Percentiles rank a stretch among this genome's conserved stretches.
phyloP scores from a whole-genome alignment of 768 basidiomycete genomes.

The Leucosporidium yakuticum region DNA sequence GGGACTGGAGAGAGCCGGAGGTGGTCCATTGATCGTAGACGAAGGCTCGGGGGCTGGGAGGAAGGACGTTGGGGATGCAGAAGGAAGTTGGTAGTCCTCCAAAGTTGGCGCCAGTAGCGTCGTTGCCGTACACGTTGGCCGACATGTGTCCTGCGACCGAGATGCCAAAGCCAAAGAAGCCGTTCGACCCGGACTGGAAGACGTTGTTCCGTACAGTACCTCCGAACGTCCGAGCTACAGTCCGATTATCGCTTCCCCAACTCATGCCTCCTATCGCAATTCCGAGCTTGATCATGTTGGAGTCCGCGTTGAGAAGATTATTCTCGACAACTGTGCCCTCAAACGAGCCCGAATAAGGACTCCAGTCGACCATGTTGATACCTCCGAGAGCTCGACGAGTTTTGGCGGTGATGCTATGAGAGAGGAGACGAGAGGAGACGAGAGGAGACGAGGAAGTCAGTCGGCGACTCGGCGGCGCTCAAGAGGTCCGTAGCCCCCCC shows the following conservation, averaged over 20 bases:
- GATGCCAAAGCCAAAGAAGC: conserved; percentile 39
- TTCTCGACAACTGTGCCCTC: neutral
- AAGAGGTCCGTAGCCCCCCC: no score
- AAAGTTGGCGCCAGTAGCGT: conserved; percentile 31
- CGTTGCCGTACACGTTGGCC: conserved; percentile 34
- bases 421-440: no score
- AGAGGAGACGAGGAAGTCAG: no score
- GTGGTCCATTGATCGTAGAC: conserved; percentile 32
- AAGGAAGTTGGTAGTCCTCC: neutral
- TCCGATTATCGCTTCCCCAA: conserved; percentile 30
- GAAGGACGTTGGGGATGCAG: conserved; percentile 11
- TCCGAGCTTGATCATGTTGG: conserved; percentile 16
- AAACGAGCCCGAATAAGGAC: conserved; percentile 27
- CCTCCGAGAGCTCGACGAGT: conserved; percentile 31
- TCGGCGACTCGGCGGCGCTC: no score
- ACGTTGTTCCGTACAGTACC: neutral
- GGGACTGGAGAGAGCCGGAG: neutral
- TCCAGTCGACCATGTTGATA: conserved; percentile 37
- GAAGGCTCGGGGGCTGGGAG: conserved; percentile 21
- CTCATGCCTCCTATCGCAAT: conserved; percentile 7
- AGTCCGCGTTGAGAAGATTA: neutral
- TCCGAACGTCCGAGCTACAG: conserved; percentile 21
- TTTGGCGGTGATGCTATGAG: conserved; percentile 25
- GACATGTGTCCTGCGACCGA: conserved; percentile 31
- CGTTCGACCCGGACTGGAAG: conserved; percentile 30